Evolutionary conservation across 148 eudicot species (phyloP), one percentile per base, ranked within the genome.

Genomic region (Amaranthus hypochondriacus): DNA sequence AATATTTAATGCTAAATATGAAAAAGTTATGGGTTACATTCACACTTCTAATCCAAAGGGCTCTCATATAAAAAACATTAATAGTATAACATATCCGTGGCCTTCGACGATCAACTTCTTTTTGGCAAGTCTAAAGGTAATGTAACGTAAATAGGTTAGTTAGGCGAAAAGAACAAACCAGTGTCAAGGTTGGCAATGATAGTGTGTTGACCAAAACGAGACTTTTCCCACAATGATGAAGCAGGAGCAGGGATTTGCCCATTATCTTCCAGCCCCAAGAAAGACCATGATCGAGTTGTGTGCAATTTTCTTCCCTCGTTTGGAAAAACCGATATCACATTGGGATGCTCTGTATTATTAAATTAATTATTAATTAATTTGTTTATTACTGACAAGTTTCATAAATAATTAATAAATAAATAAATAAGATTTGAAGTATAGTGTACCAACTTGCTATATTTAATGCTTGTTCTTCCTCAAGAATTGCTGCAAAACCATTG

Each of bases 101-200:
- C 18, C 18, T 18, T 18, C 18, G 0, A 18, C 18, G 0, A 18
- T 18, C 18, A 18, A 18, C 18, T 0, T 18, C 18, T 18, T 18
- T 18, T 18, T 18, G 18, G 18, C 18, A 18, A 18, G 18, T 18
- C 18, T 18, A 28, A 28, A 28, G 39, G 1, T 28, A 28, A 28
- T 28, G 39, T 28, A 28, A 28, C 39, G 39, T 28, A 28, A 28
- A 28, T 28, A 28, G 2, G 39, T 28, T 28, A 28, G 2, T 28
- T 28, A 28, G 18, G 9, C 48, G 6, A 67, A 69, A 63, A 56
- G 10, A 43, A 68, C 88, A 68, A 57, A 93, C 97, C 98, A 42
- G 97, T 89, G 68, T 93, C 97, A 82, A 93, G 87, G 76, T 91
- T 92, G 50, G 81, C 98, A 49, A 94, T 94, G 59, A 94, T 92